Evolutionary conservation across 2,329 filamentous ascomycete species (phyloP).

Genomic region (Stromatinia cepivora): DNA sequence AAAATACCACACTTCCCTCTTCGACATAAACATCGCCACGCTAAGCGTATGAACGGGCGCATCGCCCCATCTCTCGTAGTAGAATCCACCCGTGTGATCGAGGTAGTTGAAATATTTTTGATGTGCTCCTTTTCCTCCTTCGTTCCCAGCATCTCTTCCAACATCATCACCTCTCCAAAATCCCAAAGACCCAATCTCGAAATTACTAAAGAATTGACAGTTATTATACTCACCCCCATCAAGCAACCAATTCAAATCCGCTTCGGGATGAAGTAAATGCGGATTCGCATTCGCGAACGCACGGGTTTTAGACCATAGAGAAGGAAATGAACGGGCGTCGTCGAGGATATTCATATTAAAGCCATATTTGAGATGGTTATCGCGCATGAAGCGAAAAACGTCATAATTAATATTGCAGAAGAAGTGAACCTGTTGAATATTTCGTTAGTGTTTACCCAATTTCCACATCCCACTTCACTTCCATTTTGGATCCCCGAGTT

Average conservation of each 20-base stretch:
- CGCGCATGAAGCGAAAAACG: slow-evolving; percentile 81
- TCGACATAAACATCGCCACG: slow-evolving; percentile 78
- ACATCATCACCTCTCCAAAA: slow-evolving; percentile 84
- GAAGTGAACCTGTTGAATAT: slow-evolving; percentile 50
- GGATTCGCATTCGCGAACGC: slow-evolving; percentile 87
- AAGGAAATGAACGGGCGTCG: slow-evolving; percentile 88
- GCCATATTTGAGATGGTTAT: slow-evolving; percentile 78
- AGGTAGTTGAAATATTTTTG: slow-evolving; percentile 85
- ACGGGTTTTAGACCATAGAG: slow-evolving; percentile 89
- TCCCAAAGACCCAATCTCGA: slow-evolving; percentile 87
- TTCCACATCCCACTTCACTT: neutral
- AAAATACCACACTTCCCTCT: slow-evolving; percentile 95
- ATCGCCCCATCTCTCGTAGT: slow-evolving; percentile 97
- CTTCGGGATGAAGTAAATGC: slow-evolving; percentile 77
- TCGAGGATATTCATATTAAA: slow-evolving; percentile 87
- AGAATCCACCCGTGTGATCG: slow-evolving; percentile 90
- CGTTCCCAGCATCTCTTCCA: slow-evolving; percentile 21
- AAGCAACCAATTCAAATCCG: slow-evolving; percentile 84
- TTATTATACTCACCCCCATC: slow-evolving; percentile 92
- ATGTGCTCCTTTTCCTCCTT: neutral
- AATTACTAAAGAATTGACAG: slow-evolving; percentile 99
- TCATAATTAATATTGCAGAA: slow-evolving; percentile 73
- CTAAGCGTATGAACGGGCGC: slow-evolving; percentile 95
- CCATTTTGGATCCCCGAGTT: neutral
- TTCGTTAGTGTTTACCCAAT: neutral